phyloP scores from a whole-genome alignment of 306 rosid genomes.

The Rubus idaeus region DNA sequence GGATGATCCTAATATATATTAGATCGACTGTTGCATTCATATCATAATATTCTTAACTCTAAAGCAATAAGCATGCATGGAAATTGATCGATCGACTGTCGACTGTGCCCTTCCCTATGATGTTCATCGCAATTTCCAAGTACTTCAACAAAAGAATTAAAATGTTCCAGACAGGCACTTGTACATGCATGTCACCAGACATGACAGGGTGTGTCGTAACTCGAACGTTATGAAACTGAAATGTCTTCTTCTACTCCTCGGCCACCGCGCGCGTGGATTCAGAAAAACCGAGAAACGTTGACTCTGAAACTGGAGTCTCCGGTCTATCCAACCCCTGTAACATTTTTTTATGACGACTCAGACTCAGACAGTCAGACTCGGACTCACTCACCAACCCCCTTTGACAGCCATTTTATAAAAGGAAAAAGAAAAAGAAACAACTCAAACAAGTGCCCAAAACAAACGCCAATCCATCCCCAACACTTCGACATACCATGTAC shows the following conservation, averaged over 20 bases:
- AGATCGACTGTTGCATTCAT: no score
- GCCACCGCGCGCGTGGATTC: not conserved
- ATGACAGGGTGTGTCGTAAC: not conserved
- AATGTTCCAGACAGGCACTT: not conserved
- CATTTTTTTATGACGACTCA: constrained; percentile 13
- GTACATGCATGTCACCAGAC: no score
- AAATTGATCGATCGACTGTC: no score
- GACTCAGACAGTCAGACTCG: not conserved
- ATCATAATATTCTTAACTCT: no score
- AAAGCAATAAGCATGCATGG: not conserved
- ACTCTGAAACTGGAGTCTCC: not conserved
- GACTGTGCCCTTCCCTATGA: no score
- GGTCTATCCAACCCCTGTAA: not conserved
- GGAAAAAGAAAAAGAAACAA: constrained; percentile 33
- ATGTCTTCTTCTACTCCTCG: no score
- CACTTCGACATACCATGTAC: constrained; percentile 10
- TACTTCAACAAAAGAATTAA: not conserved
- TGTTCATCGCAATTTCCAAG: not conserved
- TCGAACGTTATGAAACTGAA: not conserved
- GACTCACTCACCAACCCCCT: not conserved
- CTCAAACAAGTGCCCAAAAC: constrained; percentile 32
- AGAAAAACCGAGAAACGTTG: not conserved
- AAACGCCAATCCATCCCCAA: constrained; percentile 9
- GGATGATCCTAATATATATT: no score
- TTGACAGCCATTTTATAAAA: not conserved